Evolutionary conservation across 345 rosid species (phyloP).

Genomic region (Salix koriyanagi): DNA sequence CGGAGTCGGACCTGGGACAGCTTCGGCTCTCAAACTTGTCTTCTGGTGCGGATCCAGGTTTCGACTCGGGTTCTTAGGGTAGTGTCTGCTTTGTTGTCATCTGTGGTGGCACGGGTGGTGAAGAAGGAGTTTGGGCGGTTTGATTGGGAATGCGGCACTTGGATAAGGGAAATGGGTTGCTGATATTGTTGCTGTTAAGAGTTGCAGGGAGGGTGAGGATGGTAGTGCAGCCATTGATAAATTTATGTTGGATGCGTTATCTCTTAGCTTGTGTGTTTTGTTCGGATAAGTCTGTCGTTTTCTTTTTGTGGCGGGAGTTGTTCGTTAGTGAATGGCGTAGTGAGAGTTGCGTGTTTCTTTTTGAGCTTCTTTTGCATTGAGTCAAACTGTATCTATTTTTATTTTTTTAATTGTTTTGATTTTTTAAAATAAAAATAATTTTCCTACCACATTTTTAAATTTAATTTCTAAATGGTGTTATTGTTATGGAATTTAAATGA

Average conservation of each 20-base stretch:
- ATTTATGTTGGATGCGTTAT: background rate
- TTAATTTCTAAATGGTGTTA: background rate
- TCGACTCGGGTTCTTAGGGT: slow-evolving; percentile 18
- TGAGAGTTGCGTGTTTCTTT: background rate
- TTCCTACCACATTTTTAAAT: too few relatives aligned
- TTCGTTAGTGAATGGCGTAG: background rate
- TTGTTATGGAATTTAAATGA: background rate
- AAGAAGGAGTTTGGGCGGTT: slow-evolving; percentile 16
- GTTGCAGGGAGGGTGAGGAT: slow-evolving; percentile 33
- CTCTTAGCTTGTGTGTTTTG: background rate
- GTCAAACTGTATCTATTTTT: too few relatives aligned
- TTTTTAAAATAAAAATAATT: too few relatives aligned
- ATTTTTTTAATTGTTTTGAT: too few relatives aligned
- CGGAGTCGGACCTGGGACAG: slow-evolving; percentile 61
- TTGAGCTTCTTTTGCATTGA: too few relatives aligned
- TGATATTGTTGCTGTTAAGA: slow-evolving; percentile 20
- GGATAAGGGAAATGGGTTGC: slow-evolving; percentile 21
- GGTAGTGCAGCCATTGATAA: slow-evolving; percentile 38
- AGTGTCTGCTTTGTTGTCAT: slow-evolving; percentile 28
- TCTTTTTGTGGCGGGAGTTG: slow-evolving; percentile 11
- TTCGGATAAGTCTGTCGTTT: slow-evolving; percentile 17
- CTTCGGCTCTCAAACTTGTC: slow-evolving; percentile 65
- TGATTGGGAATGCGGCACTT: slow-evolving; percentile 12
- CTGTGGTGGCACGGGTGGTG: slow-evolving; percentile 42
- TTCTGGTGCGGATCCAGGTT: slow-evolving; percentile 14